Evolutionary conservation across 176 grass and related monocot genomes (phyloP).

Genomic region (Pontederia crassipes): DNA sequence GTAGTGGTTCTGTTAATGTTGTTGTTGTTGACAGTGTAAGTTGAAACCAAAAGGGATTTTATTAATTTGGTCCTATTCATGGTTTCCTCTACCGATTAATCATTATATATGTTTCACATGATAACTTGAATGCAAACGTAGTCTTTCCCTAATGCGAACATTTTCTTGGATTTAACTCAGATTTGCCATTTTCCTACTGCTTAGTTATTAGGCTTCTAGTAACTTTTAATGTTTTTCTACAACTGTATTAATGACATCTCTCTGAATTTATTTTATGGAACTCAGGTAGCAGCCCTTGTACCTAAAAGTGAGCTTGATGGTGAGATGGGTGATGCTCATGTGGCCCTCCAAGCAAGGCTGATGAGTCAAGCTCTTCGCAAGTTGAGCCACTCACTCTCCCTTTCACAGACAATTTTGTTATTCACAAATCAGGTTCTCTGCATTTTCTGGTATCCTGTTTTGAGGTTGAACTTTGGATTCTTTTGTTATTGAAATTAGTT

Average conservation of each 20-base stretch:
- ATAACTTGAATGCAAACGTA: no score
- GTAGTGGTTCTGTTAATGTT: conserved; percentile 97
- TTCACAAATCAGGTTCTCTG: conserved; percentile 82
- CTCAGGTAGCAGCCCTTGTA: conserved; percentile 93
- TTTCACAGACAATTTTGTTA: conserved; percentile 73
- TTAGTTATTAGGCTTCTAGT: no score
- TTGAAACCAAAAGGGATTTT: neutral
- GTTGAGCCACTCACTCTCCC: conserved; percentile 83
- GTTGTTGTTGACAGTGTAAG: conserved; percentile 99
- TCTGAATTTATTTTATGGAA: neutral
- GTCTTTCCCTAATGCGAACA: no score
- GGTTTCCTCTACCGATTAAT: no score
- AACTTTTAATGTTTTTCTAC: no score
- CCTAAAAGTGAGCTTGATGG: conserved; percentile 93
- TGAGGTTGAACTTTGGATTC: neutral
- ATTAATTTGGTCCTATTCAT: no score
- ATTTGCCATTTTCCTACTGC: no score
- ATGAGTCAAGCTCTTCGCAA: conserved; percentile 98
- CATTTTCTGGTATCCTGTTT: neutral
- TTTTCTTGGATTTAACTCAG: no score
- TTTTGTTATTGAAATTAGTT: no score
- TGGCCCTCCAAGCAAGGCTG: conserved; percentile 91
- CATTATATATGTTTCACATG: no score
- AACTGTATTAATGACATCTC: no score
- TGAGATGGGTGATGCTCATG: conserved; percentile 95